Evolutionary conservation across 2,329 filamentous ascomycete species (phyloP).

Genomic region (Sclerotinia subarctica): DNA sequence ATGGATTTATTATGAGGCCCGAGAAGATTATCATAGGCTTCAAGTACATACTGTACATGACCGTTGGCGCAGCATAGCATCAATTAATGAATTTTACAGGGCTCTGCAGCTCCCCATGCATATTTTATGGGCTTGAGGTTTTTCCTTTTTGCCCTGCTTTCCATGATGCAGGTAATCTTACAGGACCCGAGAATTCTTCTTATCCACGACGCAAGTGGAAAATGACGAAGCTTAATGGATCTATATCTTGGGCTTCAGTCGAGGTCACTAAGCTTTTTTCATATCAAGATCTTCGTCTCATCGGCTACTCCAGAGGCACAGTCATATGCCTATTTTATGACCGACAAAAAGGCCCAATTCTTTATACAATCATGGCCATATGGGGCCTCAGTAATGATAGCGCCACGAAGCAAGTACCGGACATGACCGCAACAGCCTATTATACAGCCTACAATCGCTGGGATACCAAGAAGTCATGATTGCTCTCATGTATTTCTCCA

Average conservation of each 20-base stretch:
- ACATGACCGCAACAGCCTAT: conserved; percentile 9
- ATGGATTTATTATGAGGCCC: conserved; percentile 25
- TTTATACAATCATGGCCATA: conserved; percentile 4
- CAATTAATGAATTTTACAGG: conserved; percentile 17
- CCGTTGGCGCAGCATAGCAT: conserved; percentile 25
- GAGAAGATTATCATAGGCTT: conserved; percentile 32
- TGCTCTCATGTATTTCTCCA: conserved; percentile 15
- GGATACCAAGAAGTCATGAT: not conserved
- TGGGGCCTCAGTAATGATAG: conserved; percentile 11
- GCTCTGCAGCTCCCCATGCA: conserved; percentile 18
- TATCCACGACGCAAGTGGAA: not conserved
- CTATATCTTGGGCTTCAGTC: conserved; percentile 6
- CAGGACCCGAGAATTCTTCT: not conserved
- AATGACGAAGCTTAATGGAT: conserved; percentile 4
- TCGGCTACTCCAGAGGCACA: conserved; percentile 32
- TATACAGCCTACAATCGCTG: not conserved
- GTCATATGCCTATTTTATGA: conserved; percentile 8
- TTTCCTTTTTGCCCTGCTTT: conserved; percentile 13
- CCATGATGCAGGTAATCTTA: not conserved
- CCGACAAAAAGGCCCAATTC: conserved; percentile 5
- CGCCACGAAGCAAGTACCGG: conserved; percentile 19
- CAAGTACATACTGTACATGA: not conserved
- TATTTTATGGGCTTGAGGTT: conserved; percentile 7
- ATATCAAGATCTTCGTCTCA: conserved; percentile 23
- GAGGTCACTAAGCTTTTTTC: conserved; percentile 7